Evolutionary conservation across 768 basidiomycete species (phyloP).

Genomic region (Naganishia onofrii): DNA sequence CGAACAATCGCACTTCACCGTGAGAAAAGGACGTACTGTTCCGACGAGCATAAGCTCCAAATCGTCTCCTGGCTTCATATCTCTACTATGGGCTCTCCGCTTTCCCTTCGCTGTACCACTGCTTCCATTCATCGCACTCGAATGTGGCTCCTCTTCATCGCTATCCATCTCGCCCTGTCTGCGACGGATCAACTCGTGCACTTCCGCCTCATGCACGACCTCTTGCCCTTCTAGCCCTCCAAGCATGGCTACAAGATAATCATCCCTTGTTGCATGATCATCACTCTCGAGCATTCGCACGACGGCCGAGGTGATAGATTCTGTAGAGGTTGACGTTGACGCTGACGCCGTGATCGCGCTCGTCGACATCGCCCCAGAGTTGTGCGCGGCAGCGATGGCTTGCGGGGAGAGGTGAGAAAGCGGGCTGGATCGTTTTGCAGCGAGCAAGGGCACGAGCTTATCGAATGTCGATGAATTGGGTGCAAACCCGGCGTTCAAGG

Average conservation of each 20-base stretch:
- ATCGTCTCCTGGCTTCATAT: slow-evolving; percentile 29
- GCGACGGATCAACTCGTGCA: slow-evolving; percentile 14
- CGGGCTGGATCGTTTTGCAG: not conserved
- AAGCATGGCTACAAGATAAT: slow-evolving; percentile 27
- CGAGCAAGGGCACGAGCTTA: slow-evolving; percentile 8
- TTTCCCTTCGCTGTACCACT: not conserved
- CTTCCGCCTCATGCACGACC: slow-evolving; percentile 15
- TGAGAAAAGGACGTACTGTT: slow-evolving; percentile 30
- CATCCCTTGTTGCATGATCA: slow-evolving; percentile 8
- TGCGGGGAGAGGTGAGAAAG: not conserved
- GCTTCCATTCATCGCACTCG: not conserved
- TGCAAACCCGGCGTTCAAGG: slow-evolving; percentile 27
- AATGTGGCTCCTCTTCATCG: slow-evolving; percentile 5
- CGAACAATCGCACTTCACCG: not conserved
- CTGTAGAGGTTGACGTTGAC: not conserved
- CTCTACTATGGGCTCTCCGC: not conserved
- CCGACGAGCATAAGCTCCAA: slow-evolving; percentile 49
- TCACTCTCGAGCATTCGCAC: slow-evolving; percentile 20
- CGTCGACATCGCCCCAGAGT: not conserved
- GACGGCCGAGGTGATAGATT: slow-evolving; percentile 21
- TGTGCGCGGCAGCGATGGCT: not conserved
- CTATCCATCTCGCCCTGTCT: not conserved
- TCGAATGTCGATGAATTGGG: slow-evolving; percentile 24
- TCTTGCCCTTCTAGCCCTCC: slow-evolving; percentile 26
- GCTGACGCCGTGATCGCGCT: not conserved